These are phyloP conservation scores for Sugiyamaella sp. DNA, from an alignment of 1,139 yeast species.

Conservation along the genomic window DNA sequence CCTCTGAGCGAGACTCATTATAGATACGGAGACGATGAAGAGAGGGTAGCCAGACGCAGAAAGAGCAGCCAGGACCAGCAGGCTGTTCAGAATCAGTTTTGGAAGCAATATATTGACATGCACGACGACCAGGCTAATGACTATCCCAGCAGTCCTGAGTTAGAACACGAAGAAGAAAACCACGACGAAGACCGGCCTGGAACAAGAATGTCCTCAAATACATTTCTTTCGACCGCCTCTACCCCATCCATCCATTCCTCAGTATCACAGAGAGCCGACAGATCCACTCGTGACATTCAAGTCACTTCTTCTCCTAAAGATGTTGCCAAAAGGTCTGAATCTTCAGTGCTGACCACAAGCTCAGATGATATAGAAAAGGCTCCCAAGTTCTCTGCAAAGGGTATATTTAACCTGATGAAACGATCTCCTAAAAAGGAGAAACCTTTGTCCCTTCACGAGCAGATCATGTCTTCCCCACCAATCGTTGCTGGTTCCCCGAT, in stretches of 20 bases:
- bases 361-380: slow-evolving; percentile 7
- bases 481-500: not conserved
- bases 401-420: slow-evolving; percentile 26
- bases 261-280: slow-evolving; percentile 13
- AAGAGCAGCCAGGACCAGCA: slow-evolving; percentile 23
- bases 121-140: slow-evolving; percentile 31
- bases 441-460: slow-evolving; percentile 14
- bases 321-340: not conserved
- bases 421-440: slow-evolving; percentile 17
- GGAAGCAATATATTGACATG: slow-evolving; percentile 31
- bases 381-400: slow-evolving; percentile 34
- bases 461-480: slow-evolving; percentile 8
- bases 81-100: slow-evolving; percentile 22
- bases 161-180: not conserved
- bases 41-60: slow-evolving; percentile 25
- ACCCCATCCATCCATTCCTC: slow-evolving; percentile 13
- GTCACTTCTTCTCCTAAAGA: slow-evolving; percentile 2
- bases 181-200: slow-evolving; percentile 11
- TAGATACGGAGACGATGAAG: slow-evolving; percentile 28
- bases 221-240: slow-evolving; percentile 11
- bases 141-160: slow-evolving; percentile 8
- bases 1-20: slow-evolving; percentile 14
- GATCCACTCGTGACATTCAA: slow-evolving; percentile 1
- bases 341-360: not conserved
- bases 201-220: slow-evolving; percentile 13